phyloP scores from a whole-genome alignment of 352 stramenopile genomes.

The Thraustochytrium sp. region DNA sequence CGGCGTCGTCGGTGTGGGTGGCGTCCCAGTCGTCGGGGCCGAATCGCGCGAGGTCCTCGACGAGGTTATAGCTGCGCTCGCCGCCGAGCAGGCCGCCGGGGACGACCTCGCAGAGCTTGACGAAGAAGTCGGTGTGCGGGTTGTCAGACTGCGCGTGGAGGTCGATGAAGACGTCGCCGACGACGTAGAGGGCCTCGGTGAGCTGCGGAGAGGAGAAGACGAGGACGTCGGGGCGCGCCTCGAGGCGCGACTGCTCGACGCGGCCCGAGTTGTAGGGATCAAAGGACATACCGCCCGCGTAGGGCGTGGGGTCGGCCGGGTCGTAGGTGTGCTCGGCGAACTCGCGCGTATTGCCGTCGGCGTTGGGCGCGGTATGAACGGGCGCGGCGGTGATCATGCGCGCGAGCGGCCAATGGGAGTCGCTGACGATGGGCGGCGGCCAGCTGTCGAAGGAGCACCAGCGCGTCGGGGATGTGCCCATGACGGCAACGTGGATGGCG shows the following conservation, averaged over 20 bases:
- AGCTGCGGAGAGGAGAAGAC: not conserved
- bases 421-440: not conserved
- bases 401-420: not conserved
- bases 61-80: constrained; percentile 17
- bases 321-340: not conserved
- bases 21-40: not conserved
- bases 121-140: constrained; percentile 30
- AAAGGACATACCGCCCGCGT: not conserved
- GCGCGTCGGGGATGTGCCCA: not conserved
- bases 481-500: constrained; percentile 17
- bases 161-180: not conserved
- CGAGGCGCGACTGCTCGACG: constrained; percentile 12
- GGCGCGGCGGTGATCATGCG: not conserved
- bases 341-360: not conserved
- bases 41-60: constrained; percentile 18
- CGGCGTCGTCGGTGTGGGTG: not conserved
- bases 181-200: not conserved
- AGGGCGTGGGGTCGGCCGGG: not conserved
- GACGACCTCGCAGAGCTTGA: constrained; percentile 18
- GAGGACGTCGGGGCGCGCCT: constrained; percentile 8
- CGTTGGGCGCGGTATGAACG: not conserved
- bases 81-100: not conserved
- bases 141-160: constrained; percentile 12
- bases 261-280: constrained; percentile 10
- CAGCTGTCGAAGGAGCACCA: not conserved